Evolutionary conservation across 768 basidiomycete genomes (phyloP), one percentile per base, ranked within the genome.

Genomic region (Symmetrospora coprosmae): DNA sequence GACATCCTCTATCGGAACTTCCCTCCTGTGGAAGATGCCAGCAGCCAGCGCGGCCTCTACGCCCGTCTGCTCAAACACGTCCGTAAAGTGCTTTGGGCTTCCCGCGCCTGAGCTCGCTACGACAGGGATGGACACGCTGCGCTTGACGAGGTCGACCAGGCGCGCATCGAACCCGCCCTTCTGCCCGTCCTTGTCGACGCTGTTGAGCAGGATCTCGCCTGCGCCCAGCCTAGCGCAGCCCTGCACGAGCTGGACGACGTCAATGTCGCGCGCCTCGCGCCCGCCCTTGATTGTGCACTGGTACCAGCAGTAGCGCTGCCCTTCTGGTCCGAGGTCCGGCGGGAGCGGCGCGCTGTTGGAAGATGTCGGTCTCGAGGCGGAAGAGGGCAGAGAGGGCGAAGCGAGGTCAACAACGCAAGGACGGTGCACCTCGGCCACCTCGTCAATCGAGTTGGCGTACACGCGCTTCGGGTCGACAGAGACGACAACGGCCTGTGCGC

Each of bases 231-330:
- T 71, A 71, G 94, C 88, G n/a, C 83, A 88, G 13, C 92, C 94
- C 60, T 81, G 76, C 17, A 86, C 87, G n/a, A 99, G 81, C 73
- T 97, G 83, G 21, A 87, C 81, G 40, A 82, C 92, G 14, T 92
- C 94, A 31, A 99, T 74, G 34, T 81, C 81, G 13, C 89, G 81
- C 23, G 76, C 65, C 71, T 89, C 85, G 30, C 94, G 82, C 14
- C 94, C 94, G 37, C 94, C 92, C 0, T 83, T 86, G 46, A 96
- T 86, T 11, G 94, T 97, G 73, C 94, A 97, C 71, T 91, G 89
- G 73, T 99, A 99, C 94, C 92, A 97, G 90, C 94, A 97, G 40
- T 82, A 83, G 69, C 81, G 82, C 60, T 76, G 74, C 68, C 79
- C 79, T 39, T 68, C 65, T 13, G 75, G 74, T 8, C 71, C 66